Evolutionary conservation across 164 flowering plant genomes (phyloP), one percentile per base, ranked within the genome.

Genomic region (Kalanchoe fedtschenkoi): DNA sequence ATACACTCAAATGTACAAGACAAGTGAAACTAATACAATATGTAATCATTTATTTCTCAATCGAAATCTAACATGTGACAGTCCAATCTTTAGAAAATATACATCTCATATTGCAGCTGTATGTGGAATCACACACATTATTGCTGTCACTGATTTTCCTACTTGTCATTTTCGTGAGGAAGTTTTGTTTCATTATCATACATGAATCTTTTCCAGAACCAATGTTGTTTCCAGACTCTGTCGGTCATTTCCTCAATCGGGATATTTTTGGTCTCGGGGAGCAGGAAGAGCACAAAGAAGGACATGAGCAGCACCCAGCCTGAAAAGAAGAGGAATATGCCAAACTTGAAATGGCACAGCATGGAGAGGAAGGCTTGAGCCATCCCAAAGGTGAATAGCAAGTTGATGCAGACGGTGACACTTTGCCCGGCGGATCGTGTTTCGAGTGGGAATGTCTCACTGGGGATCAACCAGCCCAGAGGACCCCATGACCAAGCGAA

Each of bases 401-500:
- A 69, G 73, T 89, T 87, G 55, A 79, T 76, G 65, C 92, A 87
- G 9, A 87, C 95, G 0, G 95, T 84, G 6, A 86, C 74, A 65
- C 97, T 87, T 72, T 87, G 95, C 15, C 95, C 95, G 0, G 92
- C 95, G 2, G 95, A 90, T 16, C 95, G 72, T 0, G 96, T 88
- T 74, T 92, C 98, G 44, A 89, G 44, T 0, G 98, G 98, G 77
- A 84, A 92, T 0, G 88, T 87, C 73, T 92, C 98, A 30, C 93
- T 87, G 0, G 98, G 98, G 24, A 92, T 86, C 14, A 92, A 70
- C 98, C 98, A 92, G 0, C 98, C 98, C 1, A 92, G 74, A 0
- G 98, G 98, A 0, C 98, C 98, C 96, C 96, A 92, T 11, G 98
- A 92, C 98, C 98, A 92, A 0, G 98, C 98, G 58, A 92, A 92